phyloP scores from a whole-genome alignment of 768 basidiomycete genomes.

The Rhodotorula diobovata region DNA sequence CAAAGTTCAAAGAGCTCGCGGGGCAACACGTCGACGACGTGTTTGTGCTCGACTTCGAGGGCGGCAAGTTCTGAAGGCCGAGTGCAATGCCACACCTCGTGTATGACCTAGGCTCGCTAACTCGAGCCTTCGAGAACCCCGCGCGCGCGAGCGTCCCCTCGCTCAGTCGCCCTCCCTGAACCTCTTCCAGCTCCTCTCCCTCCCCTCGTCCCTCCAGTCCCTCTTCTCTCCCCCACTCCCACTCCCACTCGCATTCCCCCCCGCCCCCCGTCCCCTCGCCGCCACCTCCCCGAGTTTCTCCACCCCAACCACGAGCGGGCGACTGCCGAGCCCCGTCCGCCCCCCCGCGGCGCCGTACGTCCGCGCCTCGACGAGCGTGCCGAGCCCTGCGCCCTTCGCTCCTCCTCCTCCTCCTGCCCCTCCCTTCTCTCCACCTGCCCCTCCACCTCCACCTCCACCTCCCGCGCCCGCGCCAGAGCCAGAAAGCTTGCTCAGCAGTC shows the following conservation, averaged over 20 bases:
- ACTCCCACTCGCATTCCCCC: not conserved
- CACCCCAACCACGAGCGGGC: conserved; percentile 19
- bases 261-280: not conserved
- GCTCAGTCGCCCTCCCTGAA: conserved; percentile 11
- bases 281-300: conserved; percentile 1
- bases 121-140: too few relatives aligned
- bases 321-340: conserved; percentile 27
- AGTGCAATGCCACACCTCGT: too few relatives aligned
- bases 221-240: conserved; percentile 10
- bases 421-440: not conserved
- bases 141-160: too few relatives aligned
- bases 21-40: conserved; percentile 9
- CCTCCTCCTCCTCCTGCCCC: not conserved
- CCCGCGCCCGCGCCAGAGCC: not conserved
- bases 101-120: not conserved
- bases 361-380: conserved; percentile 29
- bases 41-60: conserved; percentile 29
- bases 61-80: not conserved
- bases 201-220: conserved; percentile 32
- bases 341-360: not conserved
- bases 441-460: not conserved
- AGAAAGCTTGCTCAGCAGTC: conserved; percentile 29
- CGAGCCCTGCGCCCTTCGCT: too few relatives aligned
- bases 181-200: conserved; percentile 28
- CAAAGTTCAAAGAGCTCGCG: conserved; percentile 41